Evolutionary conservation across 2,329 filamentous ascomycete genomes (phyloP), one percentile per base, ranked within the genome.

Genomic region (Fusarium acutatum): DNA sequence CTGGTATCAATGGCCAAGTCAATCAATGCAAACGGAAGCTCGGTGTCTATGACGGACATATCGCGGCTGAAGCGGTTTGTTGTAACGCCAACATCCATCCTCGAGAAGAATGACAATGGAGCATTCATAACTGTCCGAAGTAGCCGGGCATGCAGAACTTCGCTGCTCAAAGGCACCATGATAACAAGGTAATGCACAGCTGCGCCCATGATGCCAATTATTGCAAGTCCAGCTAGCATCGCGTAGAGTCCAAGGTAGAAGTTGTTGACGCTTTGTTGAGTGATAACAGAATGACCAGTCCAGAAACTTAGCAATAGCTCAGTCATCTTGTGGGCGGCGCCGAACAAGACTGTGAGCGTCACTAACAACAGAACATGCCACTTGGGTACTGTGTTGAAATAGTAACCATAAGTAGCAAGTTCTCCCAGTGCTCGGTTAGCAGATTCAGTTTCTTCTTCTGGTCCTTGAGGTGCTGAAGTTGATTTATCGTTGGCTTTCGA

Each of bases 51-150:
- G 0, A 83, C 74, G 2, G 76, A 77, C 65, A 83, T 77, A 37
- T 85, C 83, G 44, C 84, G 82, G 17, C 81, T 82, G 66, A 84
- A 85, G 24, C 82, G 76, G 32, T 83, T 84, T 14, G 80, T 80
- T 32, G 82, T 78, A 24, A 79, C 74, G 11, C 83, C 83, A 4
- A 75, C 73, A 58, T 84, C 82, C 1, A 80, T 83, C 2, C 60
- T 73, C 1, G 80, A 80, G 59, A 84, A 82, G 66, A 84, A 83
- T 5, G 70, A 72, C n/a, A 84, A 61, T 2, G 82, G 81, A 2
- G 82, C 83, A 20, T 68, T 44, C 22, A 71, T 64, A 1, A 71
- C 58, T 24, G 69, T 60, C 14, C 61, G 35, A 9, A 69, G 44
- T 2, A 70, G 47, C 14, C 67, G 49, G n/a, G 65, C 67, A 46